Evolutionary conservation across 352 stramenopile species (phyloP).

Genomic region (Vaucheria bursata): DNA sequence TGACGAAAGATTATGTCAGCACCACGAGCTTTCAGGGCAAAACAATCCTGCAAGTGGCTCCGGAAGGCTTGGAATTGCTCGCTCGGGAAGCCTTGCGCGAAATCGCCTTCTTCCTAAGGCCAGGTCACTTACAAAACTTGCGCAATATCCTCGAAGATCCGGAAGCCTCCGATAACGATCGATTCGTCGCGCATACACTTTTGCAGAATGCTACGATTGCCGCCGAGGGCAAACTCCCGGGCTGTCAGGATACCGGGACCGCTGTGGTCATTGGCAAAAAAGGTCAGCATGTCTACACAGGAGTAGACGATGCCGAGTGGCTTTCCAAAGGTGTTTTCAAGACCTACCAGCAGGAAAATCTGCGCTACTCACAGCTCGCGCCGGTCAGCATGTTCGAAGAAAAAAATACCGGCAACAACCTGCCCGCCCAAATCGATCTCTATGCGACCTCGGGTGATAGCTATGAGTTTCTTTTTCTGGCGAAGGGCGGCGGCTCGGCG

Average conservation of each 20-base stretch:
- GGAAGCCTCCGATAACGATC: conserved; percentile 68
- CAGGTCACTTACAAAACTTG: conserved; percentile 66
- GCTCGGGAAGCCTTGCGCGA: too few relatives aligned
- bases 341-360: not conserved
- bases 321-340: not conserved
- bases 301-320: conserved; percentile 63
- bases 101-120: conserved; percentile 69
- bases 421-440: conserved; percentile 75
- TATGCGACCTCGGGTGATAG: conserved; percentile 56
- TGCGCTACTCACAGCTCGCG: conserved; percentile 62
- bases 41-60: too few relatives aligned
- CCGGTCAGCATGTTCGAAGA: conserved; percentile 76
- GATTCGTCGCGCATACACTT: conserved; percentile 74
- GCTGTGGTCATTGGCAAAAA: conserved; percentile 74
- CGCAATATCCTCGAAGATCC: conserved; percentile 72
- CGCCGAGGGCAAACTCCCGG: conserved; percentile 61
- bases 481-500: conserved; percentile 72
- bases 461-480: conserved; percentile 80
- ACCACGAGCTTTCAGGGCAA: too few relatives aligned
- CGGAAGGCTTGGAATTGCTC: too few relatives aligned
- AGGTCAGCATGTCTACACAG: conserved; percentile 62
- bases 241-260: conserved; percentile 77
- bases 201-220: conserved; percentile 81
- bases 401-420: conserved; percentile 74
- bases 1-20: too few relatives aligned